phyloP scores from a whole-genome alignment of 2,329 filamentous ascomycete genomes.

The Paracorniculantispora psalliotae region DNA sequence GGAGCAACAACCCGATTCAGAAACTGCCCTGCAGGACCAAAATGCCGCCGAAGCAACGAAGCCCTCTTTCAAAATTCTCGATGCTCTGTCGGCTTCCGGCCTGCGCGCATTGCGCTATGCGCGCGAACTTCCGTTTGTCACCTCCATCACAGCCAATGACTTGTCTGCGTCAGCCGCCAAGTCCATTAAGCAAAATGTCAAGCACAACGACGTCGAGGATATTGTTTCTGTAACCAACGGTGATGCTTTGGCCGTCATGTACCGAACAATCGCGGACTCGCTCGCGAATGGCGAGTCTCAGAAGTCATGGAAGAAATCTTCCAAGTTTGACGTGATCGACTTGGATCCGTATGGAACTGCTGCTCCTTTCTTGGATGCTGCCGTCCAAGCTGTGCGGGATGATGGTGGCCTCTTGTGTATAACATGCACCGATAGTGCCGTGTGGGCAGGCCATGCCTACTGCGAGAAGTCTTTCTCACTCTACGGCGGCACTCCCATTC shows the following conservation, averaged over 20 bases:
- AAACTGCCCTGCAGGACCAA: slow-evolving; percentile 12
- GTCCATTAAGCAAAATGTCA: slow-evolving; percentile 77
- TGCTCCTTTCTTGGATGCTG: slow-evolving; percentile 85
- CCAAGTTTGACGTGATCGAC: slow-evolving; percentile 87
- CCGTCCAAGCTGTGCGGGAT: slow-evolving; percentile 74
- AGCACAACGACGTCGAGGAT: slow-evolving; percentile 70
- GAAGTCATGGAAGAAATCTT: slow-evolving; percentile 34
- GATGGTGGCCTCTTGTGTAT: slow-evolving; percentile 90
- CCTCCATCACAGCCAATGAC: slow-evolving; percentile 83
- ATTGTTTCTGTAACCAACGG: slow-evolving; percentile 70
- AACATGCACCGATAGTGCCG: slow-evolving; percentile 92
- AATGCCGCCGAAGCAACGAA: slow-evolving; percentile 26
- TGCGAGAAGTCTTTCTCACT: slow-evolving; percentile 88
- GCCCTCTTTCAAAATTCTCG: slow-evolving; percentile 73
- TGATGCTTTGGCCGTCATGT: slow-evolving; percentile 91
- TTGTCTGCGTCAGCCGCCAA: slow-evolving; percentile 71
- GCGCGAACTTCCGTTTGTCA: slow-evolving; percentile 81
- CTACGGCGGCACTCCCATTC: slow-evolving; percentile 87
- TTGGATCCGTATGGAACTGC: slow-evolving; percentile 95
- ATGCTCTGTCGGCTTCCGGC: slow-evolving; percentile 90
- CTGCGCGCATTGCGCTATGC: slow-evolving; percentile 87
- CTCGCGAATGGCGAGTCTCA: slow-evolving; percentile 37
- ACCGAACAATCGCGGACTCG: slow-evolving; percentile 58
- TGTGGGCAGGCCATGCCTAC: slow-evolving; percentile 92
- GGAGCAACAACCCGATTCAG: background rate